Evolutionary conservation across 108 stramenopile genomes (phyloP).

Genomic region (Discostella pseudostelligera): DNA sequence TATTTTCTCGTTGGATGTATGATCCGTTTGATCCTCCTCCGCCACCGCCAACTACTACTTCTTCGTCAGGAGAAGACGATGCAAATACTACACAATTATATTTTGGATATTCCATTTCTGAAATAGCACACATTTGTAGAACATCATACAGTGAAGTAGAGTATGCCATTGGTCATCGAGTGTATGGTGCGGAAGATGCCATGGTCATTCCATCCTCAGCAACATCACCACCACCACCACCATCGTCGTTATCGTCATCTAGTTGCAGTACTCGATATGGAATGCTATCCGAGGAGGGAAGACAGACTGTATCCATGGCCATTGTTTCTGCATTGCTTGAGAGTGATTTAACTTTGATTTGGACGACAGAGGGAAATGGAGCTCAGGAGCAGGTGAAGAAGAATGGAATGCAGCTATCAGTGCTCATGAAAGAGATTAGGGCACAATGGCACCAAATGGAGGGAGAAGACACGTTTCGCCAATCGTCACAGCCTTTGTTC

Average conservation of each 20-base stretch:
- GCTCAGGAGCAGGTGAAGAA: conserved; percentile 7
- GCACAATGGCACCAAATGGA: conserved; percentile 39
- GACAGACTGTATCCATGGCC: conserved; percentile 41
- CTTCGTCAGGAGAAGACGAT: conserved; percentile 1
- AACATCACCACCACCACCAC: not conserved
- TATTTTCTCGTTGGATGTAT: conserved; percentile 27
- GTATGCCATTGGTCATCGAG: conserved; percentile 23
- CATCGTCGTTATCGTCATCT: not conserved
- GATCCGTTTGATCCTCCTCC: conserved; percentile 39
- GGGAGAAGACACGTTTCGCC: conserved; percentile 7
- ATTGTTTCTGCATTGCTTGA: conserved; percentile 42
- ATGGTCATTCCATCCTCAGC: conserved; percentile 14
- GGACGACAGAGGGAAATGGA: not conserved
- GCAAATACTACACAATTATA: not conserved
- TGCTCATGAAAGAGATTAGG: conserved; percentile 34
- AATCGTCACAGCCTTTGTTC: no score
- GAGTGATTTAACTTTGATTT: conserved; percentile 34
- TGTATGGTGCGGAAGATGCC: conserved; percentile 45
- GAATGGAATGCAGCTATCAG: conserved; percentile 11
- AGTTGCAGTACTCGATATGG: conserved; percentile 19
- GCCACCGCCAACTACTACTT: not conserved
- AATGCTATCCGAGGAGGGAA: conserved; percentile 41
- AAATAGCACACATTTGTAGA: conserved; percentile 40
- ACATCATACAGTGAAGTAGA: conserved; percentile 30
- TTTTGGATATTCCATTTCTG: conserved; percentile 28